Conservation (phyloP, 2,329 filamentous ascomycete species). For the Biscogniauxia sp. region DNA sequence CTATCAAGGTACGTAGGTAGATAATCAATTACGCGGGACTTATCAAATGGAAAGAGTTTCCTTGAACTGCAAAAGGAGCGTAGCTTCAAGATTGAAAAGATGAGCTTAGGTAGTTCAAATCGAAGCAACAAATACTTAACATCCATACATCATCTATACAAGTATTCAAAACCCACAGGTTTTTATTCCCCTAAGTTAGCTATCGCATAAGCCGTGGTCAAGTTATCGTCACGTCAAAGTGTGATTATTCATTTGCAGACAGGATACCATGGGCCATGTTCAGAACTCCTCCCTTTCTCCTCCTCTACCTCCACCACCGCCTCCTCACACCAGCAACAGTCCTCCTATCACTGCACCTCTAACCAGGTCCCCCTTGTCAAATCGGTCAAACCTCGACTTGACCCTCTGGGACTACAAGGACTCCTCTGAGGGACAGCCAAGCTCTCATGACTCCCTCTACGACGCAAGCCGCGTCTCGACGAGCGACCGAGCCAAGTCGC, state of each 20-base stretch:
- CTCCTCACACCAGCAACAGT: neutral
- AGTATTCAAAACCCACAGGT: slow-evolving; percentile 4
- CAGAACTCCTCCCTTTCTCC: slow-evolving; percentile 5
- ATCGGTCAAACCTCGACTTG: slow-evolving; percentile 24
- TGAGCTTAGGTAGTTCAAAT: neutral
- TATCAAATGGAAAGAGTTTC: slow-evolving; percentile 7
- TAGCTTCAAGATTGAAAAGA: neutral
- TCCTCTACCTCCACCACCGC: neutral
- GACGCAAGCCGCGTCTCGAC: slow-evolving; percentile 37
- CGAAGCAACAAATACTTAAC: neutral
- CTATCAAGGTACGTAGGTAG: too few species aligned
- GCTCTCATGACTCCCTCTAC: slow-evolving; percentile 36
- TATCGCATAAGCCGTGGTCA: neutral
- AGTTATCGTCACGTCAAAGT: neutral
- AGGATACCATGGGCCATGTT: slow-evolving; percentile 16
- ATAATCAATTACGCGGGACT: neutral
- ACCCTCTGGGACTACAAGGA: slow-evolving; percentile 34
- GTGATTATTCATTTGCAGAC: neutral
- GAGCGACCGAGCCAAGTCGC: slow-evolving; percentile 26
- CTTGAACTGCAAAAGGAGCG: neutral
- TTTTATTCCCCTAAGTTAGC: slow-evolving; percentile 2
- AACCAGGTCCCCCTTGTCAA: slow-evolving; percentile 24
- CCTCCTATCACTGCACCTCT: slow-evolving; percentile 4
- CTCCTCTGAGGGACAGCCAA: slow-evolving; percentile 37
- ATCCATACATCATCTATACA: neutral